These are phyloP conservation scores for Leccinum pachyderme DNA, from an alignment of 1,284 basidiomycete species.

Conservation along the genomic window DNA sequence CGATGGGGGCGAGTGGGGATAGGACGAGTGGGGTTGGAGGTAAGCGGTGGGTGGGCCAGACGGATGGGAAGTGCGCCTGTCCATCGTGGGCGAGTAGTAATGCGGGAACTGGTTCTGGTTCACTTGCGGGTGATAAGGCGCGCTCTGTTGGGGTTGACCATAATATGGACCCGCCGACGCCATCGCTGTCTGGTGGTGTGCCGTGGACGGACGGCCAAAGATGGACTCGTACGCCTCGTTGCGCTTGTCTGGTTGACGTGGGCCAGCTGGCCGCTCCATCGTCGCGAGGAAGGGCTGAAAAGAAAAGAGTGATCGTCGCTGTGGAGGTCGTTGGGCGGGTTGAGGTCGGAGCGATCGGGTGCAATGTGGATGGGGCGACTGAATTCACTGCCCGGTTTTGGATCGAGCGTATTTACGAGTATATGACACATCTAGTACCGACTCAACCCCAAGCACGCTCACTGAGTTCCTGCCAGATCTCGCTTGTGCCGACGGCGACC, in stretches of 20 bases:
- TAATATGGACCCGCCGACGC: constrained; percentile 21
- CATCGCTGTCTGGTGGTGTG: constrained; percentile 47
- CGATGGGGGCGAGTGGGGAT: constrained; percentile 26
- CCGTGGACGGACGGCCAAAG: constrained; percentile 68
- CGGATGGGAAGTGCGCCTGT: constrained; percentile 34
- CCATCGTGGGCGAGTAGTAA: constrained; percentile 25
- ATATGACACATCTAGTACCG: constrained; percentile 4
- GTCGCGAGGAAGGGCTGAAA: constrained; percentile 1
- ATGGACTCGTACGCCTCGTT: constrained; percentile 78
- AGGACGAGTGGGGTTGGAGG: constrained; percentile 34
- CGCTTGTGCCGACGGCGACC: constrained; percentile 68
- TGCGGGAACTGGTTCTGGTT: constrained; percentile 29
- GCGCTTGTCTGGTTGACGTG: constrained; percentile 72
- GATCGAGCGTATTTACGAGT: too few species aligned
- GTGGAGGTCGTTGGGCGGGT: background rate
- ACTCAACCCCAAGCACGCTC: constrained; percentile 30
- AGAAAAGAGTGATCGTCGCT: constrained; percentile 6
- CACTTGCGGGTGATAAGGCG: constrained; percentile 16
- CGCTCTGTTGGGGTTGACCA: constrained; percentile 18
- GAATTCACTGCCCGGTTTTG: constrained; percentile 25
- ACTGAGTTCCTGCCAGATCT: constrained; percentile 55
- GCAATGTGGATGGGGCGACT: constrained; percentile 8
- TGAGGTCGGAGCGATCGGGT: constrained; percentile 7
- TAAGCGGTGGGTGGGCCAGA: constrained; percentile 25
- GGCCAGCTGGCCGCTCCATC: constrained; percentile 71